These are phyloP conservation scores for Coelastrella sp. DNA, from an alignment of 139 green algal species.

Conservation along the genomic window DNA sequence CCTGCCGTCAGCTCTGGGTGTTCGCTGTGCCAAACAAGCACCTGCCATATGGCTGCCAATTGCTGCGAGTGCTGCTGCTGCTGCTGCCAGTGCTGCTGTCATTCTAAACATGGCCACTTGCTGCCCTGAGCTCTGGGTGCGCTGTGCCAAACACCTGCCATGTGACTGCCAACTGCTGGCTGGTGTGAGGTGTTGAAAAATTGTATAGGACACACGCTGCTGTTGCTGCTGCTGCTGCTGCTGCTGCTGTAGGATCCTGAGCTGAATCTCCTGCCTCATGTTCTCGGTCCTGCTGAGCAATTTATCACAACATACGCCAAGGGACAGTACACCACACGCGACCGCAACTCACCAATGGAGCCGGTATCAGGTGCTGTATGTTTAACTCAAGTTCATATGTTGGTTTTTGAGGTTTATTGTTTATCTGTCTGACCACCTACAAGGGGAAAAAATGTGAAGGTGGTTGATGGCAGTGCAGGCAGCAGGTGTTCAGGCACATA, in stretches of 20 bases:
- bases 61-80: neutral
- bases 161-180: neutral
- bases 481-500: too few relatives aligned
- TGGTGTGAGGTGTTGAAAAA: too few relatives aligned
- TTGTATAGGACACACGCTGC: neutral
- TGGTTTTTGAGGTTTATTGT: too few relatives aligned
- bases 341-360: neutral
- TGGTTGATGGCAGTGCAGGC: too few relatives aligned
- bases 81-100: neutral
- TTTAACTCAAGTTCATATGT: too few relatives aligned
- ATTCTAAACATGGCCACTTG: neutral
- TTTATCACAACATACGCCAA: constrained; percentile 18
- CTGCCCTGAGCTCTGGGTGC: neutral
- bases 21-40: too few relatives aligned
- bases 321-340: neutral
- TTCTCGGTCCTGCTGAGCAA: neutral
- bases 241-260: constrained; percentile 22
- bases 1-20: neutral
- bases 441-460: too few relatives aligned
- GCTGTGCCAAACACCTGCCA: neutral
- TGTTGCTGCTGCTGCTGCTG: constrained; percentile 21
- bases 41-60: too few relatives aligned
- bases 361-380: neutral
- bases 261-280: constrained; percentile 7
- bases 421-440: too few relatives aligned